Evolutionary conservation across 495 filamentous ascomycete species (phyloP), one percentile per base, ranked within the genome.

Genomic region (Aspergillus haitiensis): DNA sequence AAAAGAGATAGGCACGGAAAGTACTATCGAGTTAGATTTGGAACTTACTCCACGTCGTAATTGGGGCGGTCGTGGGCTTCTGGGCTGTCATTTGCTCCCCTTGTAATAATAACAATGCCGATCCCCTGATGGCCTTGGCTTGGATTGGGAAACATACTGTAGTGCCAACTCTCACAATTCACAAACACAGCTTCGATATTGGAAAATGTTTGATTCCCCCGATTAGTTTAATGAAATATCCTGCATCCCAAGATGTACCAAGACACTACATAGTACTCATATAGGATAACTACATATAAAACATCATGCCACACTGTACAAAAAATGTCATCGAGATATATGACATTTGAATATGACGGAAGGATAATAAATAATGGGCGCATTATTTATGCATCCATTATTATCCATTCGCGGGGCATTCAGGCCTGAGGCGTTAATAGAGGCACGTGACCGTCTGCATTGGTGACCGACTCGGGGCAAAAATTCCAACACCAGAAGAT

Each of bases 1-100:
- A 37, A 78, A 72, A 52, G 65, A 81, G 61, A 44, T 71, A 66
- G 40, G 65, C 65, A 60, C 72, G 59, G 64, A 70, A n/a, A 60
- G 69, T 36, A 67, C 70, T 50, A 72, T 84, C 55, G 86, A 91
- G 52, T 66, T 93, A 52, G 76, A 85, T 18, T 68, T 96, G 56
- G 84, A 84, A 53, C 71, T 98, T 58, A 88, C 77, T 53, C 93
- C 93, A 44, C 80, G 85, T 57, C 81, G 82, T 44, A 77, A 90
- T 67, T 98, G 93, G 93, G 93, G 93, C 48, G 93, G 93, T 8
- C 82, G 90, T 65, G 93, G 93, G 5, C 70, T 93, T 64, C 74
- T 98, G 59, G 93, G 93, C 35, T 98, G 93, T 70, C 91, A 95
- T 80, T 80, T 96, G 37, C 72, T 95, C 61, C 91, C 89, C n/a